Base-by-base conservation (phyloP, 108 stramenopile species). In the Cylindrotheca closterium region DNA sequence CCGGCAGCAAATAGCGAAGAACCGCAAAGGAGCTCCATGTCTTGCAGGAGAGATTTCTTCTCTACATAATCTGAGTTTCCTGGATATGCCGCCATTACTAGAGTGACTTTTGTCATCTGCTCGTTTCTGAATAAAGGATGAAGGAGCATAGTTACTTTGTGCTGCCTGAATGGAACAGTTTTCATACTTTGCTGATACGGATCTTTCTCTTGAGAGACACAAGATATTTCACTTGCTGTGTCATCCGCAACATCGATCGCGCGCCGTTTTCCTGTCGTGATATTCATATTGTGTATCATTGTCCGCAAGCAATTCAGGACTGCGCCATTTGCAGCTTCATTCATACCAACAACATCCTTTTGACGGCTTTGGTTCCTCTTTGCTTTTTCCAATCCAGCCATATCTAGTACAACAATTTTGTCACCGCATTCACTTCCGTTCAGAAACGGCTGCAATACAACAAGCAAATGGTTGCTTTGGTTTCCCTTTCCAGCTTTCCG, bases 101-200 rank as follows among this genome's bases (percentile, higher is more conserved):
- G 21, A 18, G 70, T 73, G 21, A 79, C 71, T 2, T 63, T 63
- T n/a, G 74, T 55, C 1, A 47, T 50, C 2, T 46, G 31, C 31
- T 57, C 64, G 3, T 46, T 37, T 2, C 59, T 51, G 51, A 83
- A 75, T 19, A 75, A 47, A 8, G 78, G 65, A 32, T 79, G 66
- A 51, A 83, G 62, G 0, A 83, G 22, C 77, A 79, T 83, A 8
- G 82, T 76, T 0, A 83, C 37, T 51, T 79, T 79, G 68, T 79
- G 70, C 33, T 79, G 74, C 10, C 74, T 66, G 47, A 72, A 83
- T 4, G 82, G 74, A 19, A 79, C 74, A 30, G 61, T 28, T 25
- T 73, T 77, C 26, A 70, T 10, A 5, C 67, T 53, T 1, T 37
- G 25, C 28, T 57, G 64, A 15, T 30, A 15, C 2, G 65, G 60